A percentile compares a stretch with the other conserved stretches of the same genome.
Conservation (phyloP, 176 grass and related monocot species). For the Musa acuminata region DNA sequence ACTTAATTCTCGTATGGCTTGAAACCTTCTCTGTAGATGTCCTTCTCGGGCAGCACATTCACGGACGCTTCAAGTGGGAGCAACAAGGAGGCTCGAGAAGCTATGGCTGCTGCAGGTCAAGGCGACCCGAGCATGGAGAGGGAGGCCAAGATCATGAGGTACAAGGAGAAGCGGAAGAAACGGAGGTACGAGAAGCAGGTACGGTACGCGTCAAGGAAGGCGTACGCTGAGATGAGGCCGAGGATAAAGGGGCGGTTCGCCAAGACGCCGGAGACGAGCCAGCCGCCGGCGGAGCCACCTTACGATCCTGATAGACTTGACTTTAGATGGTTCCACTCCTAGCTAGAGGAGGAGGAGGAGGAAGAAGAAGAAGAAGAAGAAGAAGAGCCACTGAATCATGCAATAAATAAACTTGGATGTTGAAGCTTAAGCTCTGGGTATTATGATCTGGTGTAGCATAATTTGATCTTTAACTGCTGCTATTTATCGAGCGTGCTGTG, state of each 20-base stretch:
- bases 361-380: background rate
- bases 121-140: constrained; percentile 1
- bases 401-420: no score
- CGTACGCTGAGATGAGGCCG: constrained; percentile 24
- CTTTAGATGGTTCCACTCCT: constrained; percentile 9
- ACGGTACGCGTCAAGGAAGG: constrained; percentile 22
- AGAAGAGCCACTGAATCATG: background rate
- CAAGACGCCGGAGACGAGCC: constrained; percentile 2
- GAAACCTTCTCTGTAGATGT: constrained; percentile 26
- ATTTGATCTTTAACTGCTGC: no score
- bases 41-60: constrained; percentile 42
- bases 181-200: constrained; percentile 21
- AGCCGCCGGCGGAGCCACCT: background rate
- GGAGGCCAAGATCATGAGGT: constrained; percentile 22
- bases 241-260: constrained; percentile 23
- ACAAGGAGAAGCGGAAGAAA: constrained; percentile 22
- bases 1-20: no score
- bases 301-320: constrained; percentile 9
- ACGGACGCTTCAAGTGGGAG: constrained; percentile 31
- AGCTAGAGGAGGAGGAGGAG: background rate
- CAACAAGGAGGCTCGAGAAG: constrained; percentile 10
- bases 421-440: no score
- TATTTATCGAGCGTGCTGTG: no score
- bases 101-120: constrained; percentile 5
- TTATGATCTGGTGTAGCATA: no score